A percentile compares a stretch with the other conserved stretches of the same genome.
Evolutionary conservation across 106 monocot genomes (phyloP).

Genomic region (Dioscorea zingiberensis): DNA sequence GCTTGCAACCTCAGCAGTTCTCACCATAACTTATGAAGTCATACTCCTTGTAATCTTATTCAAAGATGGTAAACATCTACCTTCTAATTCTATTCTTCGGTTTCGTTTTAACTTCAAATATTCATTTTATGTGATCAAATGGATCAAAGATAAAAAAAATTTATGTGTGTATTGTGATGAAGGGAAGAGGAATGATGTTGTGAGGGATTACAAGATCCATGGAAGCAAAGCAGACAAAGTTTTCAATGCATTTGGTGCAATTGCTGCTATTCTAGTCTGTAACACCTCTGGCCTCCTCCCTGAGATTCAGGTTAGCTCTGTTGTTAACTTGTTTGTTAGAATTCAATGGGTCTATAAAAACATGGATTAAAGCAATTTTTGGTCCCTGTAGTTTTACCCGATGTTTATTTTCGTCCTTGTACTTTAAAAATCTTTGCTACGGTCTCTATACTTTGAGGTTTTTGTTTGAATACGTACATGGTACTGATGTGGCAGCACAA

Average conservation of each 20-base stretch:
- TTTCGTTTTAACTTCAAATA: not conserved
- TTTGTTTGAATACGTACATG: too few relatives aligned
- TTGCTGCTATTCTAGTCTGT: constrained; percentile 49
- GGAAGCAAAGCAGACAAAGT: constrained; percentile 34
- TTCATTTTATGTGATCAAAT: not conserved
- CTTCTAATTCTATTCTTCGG: not conserved
- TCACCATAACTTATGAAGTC: constrained; percentile 24
- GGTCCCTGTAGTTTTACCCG: too few relatives aligned
- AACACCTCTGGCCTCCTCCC: constrained; percentile 53
- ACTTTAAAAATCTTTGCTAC: too few relatives aligned
- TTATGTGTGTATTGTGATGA: not conserved
- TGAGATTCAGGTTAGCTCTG: constrained; percentile 49
- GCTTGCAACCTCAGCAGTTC: constrained; percentile 35
- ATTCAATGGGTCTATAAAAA: too few relatives aligned
- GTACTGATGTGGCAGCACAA: too few relatives aligned
- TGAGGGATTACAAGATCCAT: constrained; percentile 29
- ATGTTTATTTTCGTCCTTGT: too few relatives aligned
- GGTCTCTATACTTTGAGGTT: too few relatives aligned
- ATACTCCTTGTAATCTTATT: constrained; percentile 27
- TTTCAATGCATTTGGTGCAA: constrained; percentile 51
- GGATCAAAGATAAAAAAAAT: not conserved
- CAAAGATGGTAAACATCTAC: constrained; percentile 35
- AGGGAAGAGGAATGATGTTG: constrained; percentile 23
- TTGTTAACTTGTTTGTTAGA: not conserved
- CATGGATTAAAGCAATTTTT: too few relatives aligned